phyloP scores from a whole-genome alignment of 2,329 filamentous ascomycete species.

The Fusarium hostae region DNA sequence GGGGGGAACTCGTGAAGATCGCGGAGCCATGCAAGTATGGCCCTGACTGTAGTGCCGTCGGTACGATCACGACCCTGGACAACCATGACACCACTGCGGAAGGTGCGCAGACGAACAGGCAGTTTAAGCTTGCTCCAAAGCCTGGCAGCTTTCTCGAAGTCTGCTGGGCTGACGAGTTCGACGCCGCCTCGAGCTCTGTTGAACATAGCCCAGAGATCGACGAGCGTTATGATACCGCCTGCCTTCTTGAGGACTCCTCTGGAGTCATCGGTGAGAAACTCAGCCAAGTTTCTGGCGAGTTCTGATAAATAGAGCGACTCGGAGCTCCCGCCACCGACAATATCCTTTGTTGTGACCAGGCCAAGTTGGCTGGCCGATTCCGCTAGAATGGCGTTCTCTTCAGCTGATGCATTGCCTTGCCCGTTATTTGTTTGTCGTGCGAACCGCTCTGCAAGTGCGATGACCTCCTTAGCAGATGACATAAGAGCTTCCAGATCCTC shows the following conservation, averaged over 20 bases:
- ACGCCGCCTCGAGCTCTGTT: conserved; percentile 93
- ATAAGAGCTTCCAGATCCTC: conserved; percentile 96
- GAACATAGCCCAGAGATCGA: conserved; percentile 94
- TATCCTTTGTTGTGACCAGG: conserved; percentile 93
- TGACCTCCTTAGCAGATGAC: conserved; percentile 96
- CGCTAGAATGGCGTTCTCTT: conserved; percentile 79
- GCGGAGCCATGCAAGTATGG: conserved; percentile 80
- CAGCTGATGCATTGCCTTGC: conserved; percentile 69
- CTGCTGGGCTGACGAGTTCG: conserved; percentile 89
- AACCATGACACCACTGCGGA: conserved; percentile 93
- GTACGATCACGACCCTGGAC: conserved; percentile 89
- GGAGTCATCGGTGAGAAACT: conserved; percentile 88
- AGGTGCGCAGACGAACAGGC: conserved; percentile 85
- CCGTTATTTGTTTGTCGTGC: conserved; percentile 73
- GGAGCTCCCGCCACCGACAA: conserved; percentile 79
- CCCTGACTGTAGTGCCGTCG: conserved; percentile 86
- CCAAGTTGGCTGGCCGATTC: conserved; percentile 84
- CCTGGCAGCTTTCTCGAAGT: conserved; percentile 89
- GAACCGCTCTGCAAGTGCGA: conserved; percentile 90
- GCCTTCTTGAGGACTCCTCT: conserved; percentile 80
- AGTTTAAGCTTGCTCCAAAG: conserved; percentile 90
- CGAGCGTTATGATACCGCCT: conserved; percentile 88
- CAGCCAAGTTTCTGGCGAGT: conserved; percentile 83
- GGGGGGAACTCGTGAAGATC: conserved; percentile 76
- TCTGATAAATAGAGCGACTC: conserved; percentile 92